Percentiles rank a stretch among this genome's conserved stretches.
Conservation (phyloP, 1,284 basidiomycete genomes). For the Cryptococcus sp. region DNA sequence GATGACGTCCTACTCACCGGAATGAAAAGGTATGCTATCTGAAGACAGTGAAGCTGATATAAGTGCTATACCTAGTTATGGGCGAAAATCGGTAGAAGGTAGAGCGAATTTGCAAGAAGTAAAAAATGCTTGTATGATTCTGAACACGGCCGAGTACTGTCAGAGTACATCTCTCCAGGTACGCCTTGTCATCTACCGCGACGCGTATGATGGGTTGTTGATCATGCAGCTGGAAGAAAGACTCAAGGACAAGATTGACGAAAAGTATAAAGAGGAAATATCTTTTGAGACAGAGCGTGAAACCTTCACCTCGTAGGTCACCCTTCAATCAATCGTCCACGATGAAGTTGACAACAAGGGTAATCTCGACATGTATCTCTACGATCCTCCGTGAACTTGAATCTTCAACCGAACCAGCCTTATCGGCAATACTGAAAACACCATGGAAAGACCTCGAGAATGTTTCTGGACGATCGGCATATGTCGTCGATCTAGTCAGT, state of each 20-base stretch:
- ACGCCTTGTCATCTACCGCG: slow-evolving; percentile 11
- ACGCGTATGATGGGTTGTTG: not conserved
- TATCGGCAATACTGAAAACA: slow-evolving; percentile 67
- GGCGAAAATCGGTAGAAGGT: slow-evolving; percentile 67
- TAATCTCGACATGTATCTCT: slow-evolving; percentile 74
- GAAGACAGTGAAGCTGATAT: slow-evolving; percentile 1
- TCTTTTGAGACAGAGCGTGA: slow-evolving; percentile 82
- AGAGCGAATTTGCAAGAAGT: slow-evolving; percentile 69
- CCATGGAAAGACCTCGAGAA: slow-evolving; percentile 71
- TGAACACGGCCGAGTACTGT: slow-evolving; percentile 98
- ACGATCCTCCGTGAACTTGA: slow-evolving; percentile 79
- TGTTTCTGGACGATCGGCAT: slow-evolving; percentile 78
- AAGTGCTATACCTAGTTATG: slow-evolving; percentile 1
- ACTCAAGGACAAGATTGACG: slow-evolving; percentile 73
- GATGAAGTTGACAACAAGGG: slow-evolving; percentile 49
- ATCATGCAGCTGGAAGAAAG: slow-evolving; percentile 78
- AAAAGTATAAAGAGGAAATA: slow-evolving; percentile 70
- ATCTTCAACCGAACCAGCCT: slow-evolving; percentile 66
- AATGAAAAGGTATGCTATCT: slow-evolving; percentile 58
- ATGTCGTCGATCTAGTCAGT: slow-evolving; percentile 74
- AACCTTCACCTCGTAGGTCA: slow-evolving; percentile 70
- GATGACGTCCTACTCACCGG: slow-evolving; percentile 77
- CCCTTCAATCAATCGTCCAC: not conserved
- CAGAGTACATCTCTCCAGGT: slow-evolving; percentile 84
- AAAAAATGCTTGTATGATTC: slow-evolving; percentile 73